Base-by-base conservation (phyloP, 208 protist genomes). In the Leishmania major region DNA sequence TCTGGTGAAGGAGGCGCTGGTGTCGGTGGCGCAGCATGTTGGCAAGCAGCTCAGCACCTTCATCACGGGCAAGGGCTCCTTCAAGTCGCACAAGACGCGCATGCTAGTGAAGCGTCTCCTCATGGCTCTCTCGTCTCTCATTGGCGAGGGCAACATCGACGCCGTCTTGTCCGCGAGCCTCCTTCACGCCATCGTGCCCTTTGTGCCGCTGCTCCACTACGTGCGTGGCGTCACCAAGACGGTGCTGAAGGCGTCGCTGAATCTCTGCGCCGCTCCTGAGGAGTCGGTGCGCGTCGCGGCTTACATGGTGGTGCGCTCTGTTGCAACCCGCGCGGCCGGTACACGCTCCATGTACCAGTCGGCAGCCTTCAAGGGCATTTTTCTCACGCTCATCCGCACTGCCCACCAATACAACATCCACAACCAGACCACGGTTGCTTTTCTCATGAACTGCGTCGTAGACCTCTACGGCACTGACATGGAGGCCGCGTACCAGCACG, bases 391-490 rank as follows among this genome's bases (percentile, higher is more conserved):
- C 45, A 93, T 99, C 35, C 91, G 93, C 78, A 93, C 92, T 40
- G 93, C 91, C 3, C 93, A 98, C 69, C 88, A 91, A 66, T 96
- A 97, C 81, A 97, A 87, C 55, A 86, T 95, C 49, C 92, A 94
- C 80, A 94, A 90, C 60, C 93, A 94, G 55, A 82, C 88, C 72
- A 86, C 91, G 3, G 85, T 99, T 67, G 93, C 93, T 40, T 99
- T 99, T 86, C 90, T 99, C 76, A 96, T 93, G 73, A 98, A 99
- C 84, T 98, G 97, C 82, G 91, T 98, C 31, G 93, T 99, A 25
- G 98, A 99, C 80, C 86, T 99, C 15, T 99, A 97, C 92, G 95
- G 95, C 51, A 92, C 98, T 22, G 97, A 99, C 82, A 92, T 96
- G 69, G 89, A 95, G 84, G 92, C 91, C 5, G 94, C 96, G 31